Base-by-base conservation (phyloP, 345 rosid genomes). In the Brassica carinata region DNA sequence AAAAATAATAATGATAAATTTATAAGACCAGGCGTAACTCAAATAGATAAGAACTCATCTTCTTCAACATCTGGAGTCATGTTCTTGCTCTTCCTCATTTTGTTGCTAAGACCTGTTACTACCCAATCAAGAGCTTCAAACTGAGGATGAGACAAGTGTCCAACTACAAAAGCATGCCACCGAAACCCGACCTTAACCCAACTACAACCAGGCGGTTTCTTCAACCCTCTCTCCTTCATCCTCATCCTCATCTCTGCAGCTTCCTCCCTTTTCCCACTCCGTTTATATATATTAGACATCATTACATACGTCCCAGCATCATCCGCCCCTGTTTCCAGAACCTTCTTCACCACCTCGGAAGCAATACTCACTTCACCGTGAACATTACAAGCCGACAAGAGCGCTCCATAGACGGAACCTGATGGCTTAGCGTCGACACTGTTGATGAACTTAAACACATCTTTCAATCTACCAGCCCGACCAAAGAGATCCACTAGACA, bases 161-260 rank as follows among this genome's bases (percentile, higher is more conserved):
- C 86, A 77, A 85, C 92, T 0, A 88, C 83, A 77, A 90, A 92
- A 64, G 83, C 84, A 76, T 88, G 85, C 68, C 65, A 79, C 74
- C 68, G 83, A 59, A 81, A 86, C 74, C 81, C 86, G 8, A 89
- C 67, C 72, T 79, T 81, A 73, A 90, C 76, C 96, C 97, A 92
- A 81, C 97, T 90, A 69, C 91, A 87, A 29, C 97, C 94, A 0
- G 97, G 96, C 70, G 80, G 89, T 74, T 92, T 92, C 87, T 89
- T 90, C 74, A 92, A 70, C 34, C 91, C 91, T 69, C 71, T 87
- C 14, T 84, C 87, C 85, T 91, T 91, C 92, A 92, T 86, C 77
- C 64, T 70, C 77, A 40, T 75, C 77, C 94, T 87, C 84, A 88
- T 68, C 64, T 79, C 81, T 14, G 85, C 83, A 58, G 91, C 92